phyloP scores from a whole-genome alignment of 768 basidiomycete species.

The Cytidiella melzeri region DNA sequence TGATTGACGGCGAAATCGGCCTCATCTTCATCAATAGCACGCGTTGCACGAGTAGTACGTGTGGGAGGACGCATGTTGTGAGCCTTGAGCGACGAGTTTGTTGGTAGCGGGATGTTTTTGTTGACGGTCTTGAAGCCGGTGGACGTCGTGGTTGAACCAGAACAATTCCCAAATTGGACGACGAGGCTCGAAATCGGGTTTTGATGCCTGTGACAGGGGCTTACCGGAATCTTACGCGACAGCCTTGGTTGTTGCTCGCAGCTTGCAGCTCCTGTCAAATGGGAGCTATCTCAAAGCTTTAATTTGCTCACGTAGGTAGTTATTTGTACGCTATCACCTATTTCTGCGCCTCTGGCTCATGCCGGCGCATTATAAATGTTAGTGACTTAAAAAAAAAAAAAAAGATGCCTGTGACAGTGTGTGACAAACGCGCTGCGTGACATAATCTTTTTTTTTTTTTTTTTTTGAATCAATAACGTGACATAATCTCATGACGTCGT shows the following conservation, averaged over 20 bases:
- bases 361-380: too few species aligned
- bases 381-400: too few species aligned
- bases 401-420: background rate
- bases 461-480: too few species aligned
- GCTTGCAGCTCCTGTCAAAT: too few species aligned
- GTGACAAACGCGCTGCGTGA: too few species aligned
- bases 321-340: too few species aligned
- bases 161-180: conserved; percentile 2
- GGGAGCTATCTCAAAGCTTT: too few species aligned
- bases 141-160: conserved; percentile 5
- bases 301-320: too few species aligned
- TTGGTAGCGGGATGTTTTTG: conserved; percentile 3
- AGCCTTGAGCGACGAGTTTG: background rate
- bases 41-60: conserved; percentile 13
- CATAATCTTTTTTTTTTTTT: too few species aligned
- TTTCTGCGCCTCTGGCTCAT: too few species aligned
- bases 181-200: background rate
- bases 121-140: conserved; percentile 1
- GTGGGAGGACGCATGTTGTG: conserved; percentile 11
- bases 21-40: background rate
- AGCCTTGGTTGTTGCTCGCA: too few species aligned
- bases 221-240: too few species aligned
- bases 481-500: background rate
- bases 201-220: conserved; percentile 7
- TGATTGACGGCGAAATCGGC: background rate